These are phyloP conservation scores for Fragaria nilgerrensis DNA, from an alignment of 306 rosid species.

Conservation along the genomic window DNA sequence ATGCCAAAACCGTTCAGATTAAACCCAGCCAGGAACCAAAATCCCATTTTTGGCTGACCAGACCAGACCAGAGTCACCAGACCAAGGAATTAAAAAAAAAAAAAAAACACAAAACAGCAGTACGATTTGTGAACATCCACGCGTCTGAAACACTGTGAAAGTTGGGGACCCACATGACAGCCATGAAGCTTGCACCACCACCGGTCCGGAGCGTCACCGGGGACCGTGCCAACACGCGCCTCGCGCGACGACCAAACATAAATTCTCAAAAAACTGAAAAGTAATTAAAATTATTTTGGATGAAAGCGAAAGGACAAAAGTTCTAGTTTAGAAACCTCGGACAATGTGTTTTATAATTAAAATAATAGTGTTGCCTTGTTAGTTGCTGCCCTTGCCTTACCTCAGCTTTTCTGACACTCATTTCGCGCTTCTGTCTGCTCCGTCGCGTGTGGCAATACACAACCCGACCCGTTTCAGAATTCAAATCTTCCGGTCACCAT, in stretches of 20 bases:
- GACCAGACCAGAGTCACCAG: neutral
- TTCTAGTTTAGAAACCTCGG: conserved; percentile 32
- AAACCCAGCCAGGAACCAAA: neutral
- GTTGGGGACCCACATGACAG: neutral
- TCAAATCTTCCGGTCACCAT: neutral
- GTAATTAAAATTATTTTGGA: neutral
- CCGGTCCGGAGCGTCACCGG: neutral
- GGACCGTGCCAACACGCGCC: conserved; percentile 28
- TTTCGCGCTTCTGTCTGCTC: neutral
- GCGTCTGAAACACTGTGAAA: neutral
- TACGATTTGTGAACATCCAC: neutral
- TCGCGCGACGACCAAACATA: conserved; percentile 20
- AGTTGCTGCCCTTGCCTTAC: neutral
- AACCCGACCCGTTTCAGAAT: neutral
- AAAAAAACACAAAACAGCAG: no score
- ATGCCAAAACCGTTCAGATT: neutral
- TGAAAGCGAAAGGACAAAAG: conserved; percentile 3
- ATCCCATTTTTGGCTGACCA: neutral
- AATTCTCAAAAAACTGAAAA: neutral
- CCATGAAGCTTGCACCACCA: conserved; percentile 1
- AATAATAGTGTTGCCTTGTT: neutral
- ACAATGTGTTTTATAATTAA: neutral
- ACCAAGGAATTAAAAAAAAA: neutral
- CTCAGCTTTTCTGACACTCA: conserved; percentile 1
- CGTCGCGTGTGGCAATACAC: neutral